Base-by-base conservation (phyloP, 257 asterid species). In the Solanum okadae region DNA sequence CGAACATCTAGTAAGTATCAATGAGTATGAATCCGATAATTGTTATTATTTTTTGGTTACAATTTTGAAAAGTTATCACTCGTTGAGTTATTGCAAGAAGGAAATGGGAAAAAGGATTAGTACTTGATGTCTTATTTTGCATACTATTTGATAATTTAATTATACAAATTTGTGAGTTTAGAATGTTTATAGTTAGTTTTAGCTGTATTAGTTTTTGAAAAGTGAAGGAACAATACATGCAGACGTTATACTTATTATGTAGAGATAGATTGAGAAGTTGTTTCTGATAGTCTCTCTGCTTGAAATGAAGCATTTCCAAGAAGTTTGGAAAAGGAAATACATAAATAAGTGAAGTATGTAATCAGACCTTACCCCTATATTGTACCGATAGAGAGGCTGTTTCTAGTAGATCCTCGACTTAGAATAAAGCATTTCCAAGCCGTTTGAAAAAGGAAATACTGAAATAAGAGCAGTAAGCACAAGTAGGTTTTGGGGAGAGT, bases 1-100 rank as follows among this genome's bases (percentile, higher is more conserved):
- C 71, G 99, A 97, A 88, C 96, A 97, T 92, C 98, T 95, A n/a
- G 99, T 97, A 87, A 92, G 99, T 91, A 83, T 84, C 86, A 84
- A 20, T 37, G 31, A 18, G 71, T 49, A 18, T 46, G 12, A 25
- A 44, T 42, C 8, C 35, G 14, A 77, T 38, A 8, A 38, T 65
- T 65, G 1, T 46, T 46, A 10, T 65, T 44, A 44, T 65, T 4
- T 23, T 10, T 35, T 59, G n/a, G n/a, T 63, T 63, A 63, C 71
- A 63, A 63, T 23, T 63, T n/a, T 77, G 56, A 12, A n/a, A 23
- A 40, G 83, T 13, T 15, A 77, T 77, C 29, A 38, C 59, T 77
- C 33, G 18, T 38, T n/a, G 34, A 38, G 59, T 11, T 77, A 38
- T n/a, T 76, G 20, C 34, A 38, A 38, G 59, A 23, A 38, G 83